Evolutionary conservation across 1,284 basidiomycete genomes (phyloP).

Genomic region (Somion occarium): DNA sequence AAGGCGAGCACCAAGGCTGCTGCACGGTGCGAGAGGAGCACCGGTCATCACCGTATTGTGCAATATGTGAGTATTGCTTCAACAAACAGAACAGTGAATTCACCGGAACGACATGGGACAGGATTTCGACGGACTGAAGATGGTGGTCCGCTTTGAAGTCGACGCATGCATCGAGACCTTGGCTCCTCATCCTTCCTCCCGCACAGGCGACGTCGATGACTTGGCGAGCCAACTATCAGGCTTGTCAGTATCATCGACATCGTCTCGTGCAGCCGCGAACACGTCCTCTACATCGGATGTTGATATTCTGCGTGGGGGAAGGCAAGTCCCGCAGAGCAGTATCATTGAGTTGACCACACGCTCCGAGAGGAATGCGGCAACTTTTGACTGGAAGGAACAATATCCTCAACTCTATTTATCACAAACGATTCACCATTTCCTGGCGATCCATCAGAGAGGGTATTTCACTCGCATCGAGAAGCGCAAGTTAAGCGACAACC

Average conservation of each 20-base stretch:
- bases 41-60: slow-evolving; percentile 13
- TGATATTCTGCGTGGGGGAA: slow-evolving; percentile 18
- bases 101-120: slow-evolving; percentile 14
- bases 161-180: slow-evolving; percentile 34
- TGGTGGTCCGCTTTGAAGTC: slow-evolving; percentile 48
- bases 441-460: slow-evolving; percentile 44
- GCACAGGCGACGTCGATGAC: slow-evolving; percentile 4
- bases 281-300: background rate
- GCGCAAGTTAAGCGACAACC: slow-evolving; percentile 31
- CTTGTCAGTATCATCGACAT: slow-evolving; percentile 5
- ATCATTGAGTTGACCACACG: slow-evolving; percentile 39
- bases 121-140: slow-evolving; percentile 42
- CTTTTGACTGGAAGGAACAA: slow-evolving; percentile 31
- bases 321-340: slow-evolving; percentile 29
- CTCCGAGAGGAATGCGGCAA: slow-evolving; percentile 14
- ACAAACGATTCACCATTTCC: slow-evolving; percentile 46
- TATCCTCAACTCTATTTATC: slow-evolving; percentile 46
- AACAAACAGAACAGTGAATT: background rate
- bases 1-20: slow-evolving; percentile 9
- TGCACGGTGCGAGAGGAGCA: slow-evolving; percentile 10
- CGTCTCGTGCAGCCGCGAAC: background rate
- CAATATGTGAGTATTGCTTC: slow-evolving; percentile 12
- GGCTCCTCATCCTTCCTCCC: background rate
- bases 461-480: slow-evolving; percentile 39
- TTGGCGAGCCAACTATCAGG: slow-evolving; percentile 7